Evolutionary conservation across 148 eudicot species (phyloP), one percentile per base, ranked within the genome.

Genomic region (Polygonum maritimum): DNA sequence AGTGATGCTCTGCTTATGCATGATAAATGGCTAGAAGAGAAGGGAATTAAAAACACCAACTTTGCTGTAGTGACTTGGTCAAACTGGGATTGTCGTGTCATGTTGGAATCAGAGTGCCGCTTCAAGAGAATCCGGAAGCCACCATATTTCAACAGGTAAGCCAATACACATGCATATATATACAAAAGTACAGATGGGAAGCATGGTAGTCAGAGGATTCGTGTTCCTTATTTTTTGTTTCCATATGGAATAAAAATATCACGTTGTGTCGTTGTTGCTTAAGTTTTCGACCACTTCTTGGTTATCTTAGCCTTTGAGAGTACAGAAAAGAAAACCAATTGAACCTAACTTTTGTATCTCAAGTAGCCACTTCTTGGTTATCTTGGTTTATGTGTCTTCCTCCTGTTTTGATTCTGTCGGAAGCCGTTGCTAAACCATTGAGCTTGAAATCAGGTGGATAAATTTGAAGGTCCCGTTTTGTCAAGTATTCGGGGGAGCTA

Each of bases 11-110:
- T 94, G 71, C 86, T 90, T 75, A 81, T 86, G 78, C 98, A 94
- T 86, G 98, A 94, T 76, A 87, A 86, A 80, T 94, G 98, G 98
- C 96, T 94, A n/a, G 96, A 92, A 78, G 84, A 84, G 40, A 92
- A 82, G 83, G 97, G 98, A 48, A 84, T 94, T 21, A 92, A 90
- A 82, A 84, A 87, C 75, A 80, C 90, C 55, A 89, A 86, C 75
- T 94, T 94, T 84, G 92, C 90, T 55, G 89, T 94, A 47, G 98
- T 94, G 65, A 94, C 98, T 14, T 94, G 98, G 98, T 90, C 98
- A 3, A 85, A 86, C 79, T 94, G 98, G 98, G 98, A 94, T 83
- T 94, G 98, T 74, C 81, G 85, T 31, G 97, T 94, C 45, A 89
- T 94, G 94, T 77, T 94, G 87, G 97, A 94, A 88, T 92, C 98